phyloP scores from a whole-genome alignment of 176 grass and related monocot genomes.

The Avena insularis region DNA sequence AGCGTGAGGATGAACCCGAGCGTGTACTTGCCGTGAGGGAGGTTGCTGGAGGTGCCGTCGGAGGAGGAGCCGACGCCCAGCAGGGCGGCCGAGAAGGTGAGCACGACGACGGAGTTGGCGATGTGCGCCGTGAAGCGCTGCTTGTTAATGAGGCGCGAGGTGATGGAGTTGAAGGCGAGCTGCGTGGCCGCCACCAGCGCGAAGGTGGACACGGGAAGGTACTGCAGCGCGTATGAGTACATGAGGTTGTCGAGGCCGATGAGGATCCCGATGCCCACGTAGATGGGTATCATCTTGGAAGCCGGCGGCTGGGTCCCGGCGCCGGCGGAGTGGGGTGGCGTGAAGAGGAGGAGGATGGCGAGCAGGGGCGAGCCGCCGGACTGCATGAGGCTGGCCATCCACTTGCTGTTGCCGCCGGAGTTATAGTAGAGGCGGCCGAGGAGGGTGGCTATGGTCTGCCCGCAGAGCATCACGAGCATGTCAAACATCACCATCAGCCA shows the following conservation, averaged over 20 bases:
- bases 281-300: constrained; percentile 55
- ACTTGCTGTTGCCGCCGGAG: too few relatives aligned
- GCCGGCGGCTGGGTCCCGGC: constrained; percentile 29
- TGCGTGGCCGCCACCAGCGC: constrained; percentile 76
- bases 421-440: too few relatives aligned
- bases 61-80: constrained; percentile 60
- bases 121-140: constrained; percentile 81
- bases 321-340: too few relatives aligned
- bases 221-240: constrained; percentile 84
- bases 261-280: constrained; percentile 56
- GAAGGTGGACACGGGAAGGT: constrained; percentile 92
- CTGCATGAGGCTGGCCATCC: too few relatives aligned
- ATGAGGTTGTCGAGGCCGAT: constrained; percentile 72
- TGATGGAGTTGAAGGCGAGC: constrained; percentile 82
- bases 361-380: too few relatives aligned
- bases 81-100: constrained; percentile 74
- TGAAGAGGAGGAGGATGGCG: too few relatives aligned
- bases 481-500: constrained; percentile 57
- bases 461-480: constrained; percentile 62
- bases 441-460: constrained; percentile 64
- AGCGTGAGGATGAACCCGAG: constrained; percentile 72
- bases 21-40: constrained; percentile 59
- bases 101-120: constrained; percentile 74
- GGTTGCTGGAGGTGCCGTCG: constrained; percentile 38
- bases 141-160: constrained; percentile 70